These are phyloP conservation scores for Lipomyces sp. DNA, from an alignment of 805 yeast genomes.

Conservation along the genomic window DNA sequence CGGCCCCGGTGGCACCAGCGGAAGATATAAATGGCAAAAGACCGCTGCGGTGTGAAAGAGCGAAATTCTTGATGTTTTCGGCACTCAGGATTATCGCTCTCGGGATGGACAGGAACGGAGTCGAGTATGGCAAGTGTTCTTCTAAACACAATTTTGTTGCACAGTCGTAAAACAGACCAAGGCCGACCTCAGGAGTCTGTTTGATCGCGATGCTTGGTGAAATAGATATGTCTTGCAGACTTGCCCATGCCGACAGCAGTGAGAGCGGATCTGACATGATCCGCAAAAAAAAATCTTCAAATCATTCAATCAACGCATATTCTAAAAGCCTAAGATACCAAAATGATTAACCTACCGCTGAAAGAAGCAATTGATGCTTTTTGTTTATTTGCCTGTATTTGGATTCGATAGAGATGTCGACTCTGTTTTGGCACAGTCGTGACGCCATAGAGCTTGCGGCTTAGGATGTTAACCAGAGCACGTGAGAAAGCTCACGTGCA, in stretches of 20 bases:
- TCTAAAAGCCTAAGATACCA: too few species aligned
- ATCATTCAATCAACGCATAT: too few species aligned
- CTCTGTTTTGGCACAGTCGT: too few species aligned
- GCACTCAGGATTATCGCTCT: conserved; percentile 9
- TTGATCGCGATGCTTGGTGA: background rate
- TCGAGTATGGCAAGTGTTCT: background rate
- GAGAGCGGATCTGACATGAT: background rate
- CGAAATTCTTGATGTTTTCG: conserved; percentile 3
- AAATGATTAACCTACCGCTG: too few species aligned
- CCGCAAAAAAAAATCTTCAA: too few species aligned
- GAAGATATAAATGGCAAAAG: background rate
- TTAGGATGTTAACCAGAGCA: too few species aligned
- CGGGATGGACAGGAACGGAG: conserved; percentile 10
- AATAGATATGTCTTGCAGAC: conserved; percentile 6
- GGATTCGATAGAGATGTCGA: too few species aligned
- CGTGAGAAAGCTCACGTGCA: too few species aligned
- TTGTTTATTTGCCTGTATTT: too few species aligned
- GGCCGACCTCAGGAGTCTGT: conserved; percentile 5
- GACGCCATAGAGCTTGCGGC: too few species aligned
- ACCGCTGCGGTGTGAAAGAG: conserved; percentile 1
- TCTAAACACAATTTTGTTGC: background rate
- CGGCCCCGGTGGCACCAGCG: background rate
- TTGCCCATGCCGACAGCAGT: conserved; percentile 7
- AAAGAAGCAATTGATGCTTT: too few species aligned
- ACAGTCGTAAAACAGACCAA: conserved; percentile 9